Conservation (phyloP, 495 filamentous ascomycete species). For the Penicillium paxilli region DNA sequence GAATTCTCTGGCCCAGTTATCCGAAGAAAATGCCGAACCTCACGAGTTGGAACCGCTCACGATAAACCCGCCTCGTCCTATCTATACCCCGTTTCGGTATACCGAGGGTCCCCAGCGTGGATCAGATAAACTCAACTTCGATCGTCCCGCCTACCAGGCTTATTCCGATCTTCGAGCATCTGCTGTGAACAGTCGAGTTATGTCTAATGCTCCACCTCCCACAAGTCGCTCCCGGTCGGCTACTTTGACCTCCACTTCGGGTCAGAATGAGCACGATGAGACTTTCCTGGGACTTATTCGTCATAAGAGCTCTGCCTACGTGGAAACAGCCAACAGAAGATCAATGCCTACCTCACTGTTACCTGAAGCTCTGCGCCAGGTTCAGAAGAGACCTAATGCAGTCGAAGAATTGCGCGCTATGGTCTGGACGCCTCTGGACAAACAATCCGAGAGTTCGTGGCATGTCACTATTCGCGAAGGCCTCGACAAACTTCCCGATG, state of each 20-base stretch:
- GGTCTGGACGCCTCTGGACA: conserved; percentile 34
- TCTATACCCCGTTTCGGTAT: conserved; percentile 49
- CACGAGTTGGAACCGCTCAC: conserved; percentile 31
- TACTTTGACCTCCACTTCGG: conserved; percentile 15
- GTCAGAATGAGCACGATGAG: conserved; percentile 34
- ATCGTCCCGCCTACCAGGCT: conserved; percentile 45
- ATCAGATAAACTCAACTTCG: conserved; percentile 40
- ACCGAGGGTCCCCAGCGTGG: conserved; percentile 49
- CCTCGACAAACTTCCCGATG: conserved; percentile 37
- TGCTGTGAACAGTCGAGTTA: conserved; percentile 43
- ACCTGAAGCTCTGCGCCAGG: conserved; percentile 32
- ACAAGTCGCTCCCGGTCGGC: conserved; percentile 14
- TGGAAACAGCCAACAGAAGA: conserved; percentile 16
- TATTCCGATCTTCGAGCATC: conserved; percentile 47
- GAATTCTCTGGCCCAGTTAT: conserved; percentile 27
- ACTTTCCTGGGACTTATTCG: conserved; percentile 49
- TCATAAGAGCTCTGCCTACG: conserved; percentile 44
- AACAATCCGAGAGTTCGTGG: conserved; percentile 36
- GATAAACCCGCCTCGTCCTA: conserved; percentile 43
- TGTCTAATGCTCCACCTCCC: conserved; percentile 34
- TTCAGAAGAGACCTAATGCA: conserved; percentile 18
- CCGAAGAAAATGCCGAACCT: conserved; percentile 18
- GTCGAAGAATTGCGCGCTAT: conserved; percentile 39
- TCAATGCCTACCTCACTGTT: conserved; percentile 28
- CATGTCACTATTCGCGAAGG: conserved; percentile 35